Evolutionary conservation across 768 basidiomycete genomes (phyloP).

Genomic region (Lactarius hengduanensis): DNA sequence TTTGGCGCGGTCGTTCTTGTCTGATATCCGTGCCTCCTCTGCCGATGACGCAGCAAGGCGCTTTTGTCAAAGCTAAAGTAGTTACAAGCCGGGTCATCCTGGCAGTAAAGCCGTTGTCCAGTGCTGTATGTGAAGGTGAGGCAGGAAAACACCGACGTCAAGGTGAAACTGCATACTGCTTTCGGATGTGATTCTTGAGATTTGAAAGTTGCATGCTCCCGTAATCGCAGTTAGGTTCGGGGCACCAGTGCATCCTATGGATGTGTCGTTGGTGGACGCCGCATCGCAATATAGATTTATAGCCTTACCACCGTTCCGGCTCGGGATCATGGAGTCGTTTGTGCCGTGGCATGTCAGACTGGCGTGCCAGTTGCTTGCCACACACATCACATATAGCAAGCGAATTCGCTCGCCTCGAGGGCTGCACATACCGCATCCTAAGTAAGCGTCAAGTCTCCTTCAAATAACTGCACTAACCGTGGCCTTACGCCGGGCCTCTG

Average conservation of each 20-base stretch:
- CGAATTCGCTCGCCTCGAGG: constrained; percentile 7
- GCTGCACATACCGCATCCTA: not conserved
- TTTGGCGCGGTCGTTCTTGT: constrained; percentile 21
- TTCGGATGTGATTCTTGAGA: constrained; percentile 23
- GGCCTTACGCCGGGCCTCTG: not conserved
- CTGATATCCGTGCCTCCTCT: constrained; percentile 24
- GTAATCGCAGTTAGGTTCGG: constrained; percentile 23
- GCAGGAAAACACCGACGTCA: not conserved
- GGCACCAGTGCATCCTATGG: constrained; percentile 25
- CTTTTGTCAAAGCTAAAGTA: constrained; percentile 25
- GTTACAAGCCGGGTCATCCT: constrained; percentile 15
- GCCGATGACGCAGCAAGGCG: constrained; percentile 25
- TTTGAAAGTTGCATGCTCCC: constrained; percentile 26
- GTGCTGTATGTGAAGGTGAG: constrained; percentile 15
- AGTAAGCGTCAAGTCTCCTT: not conserved
- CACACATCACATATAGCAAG: constrained; percentile 26
- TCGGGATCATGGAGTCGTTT: constrained; percentile 29
- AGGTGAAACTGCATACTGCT: constrained; percentile 13
- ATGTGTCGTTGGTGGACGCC: constrained; percentile 1
- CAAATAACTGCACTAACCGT: constrained; percentile 3
- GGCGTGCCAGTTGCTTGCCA: constrained; percentile 27
- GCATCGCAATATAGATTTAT: constrained; percentile 1
- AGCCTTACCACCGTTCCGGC: constrained; percentile 24
- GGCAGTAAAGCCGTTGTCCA: constrained; percentile 24
- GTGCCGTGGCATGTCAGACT: constrained; percentile 31